Conservation (phyloP, 2,329 filamentous ascomycete species). For the Eurotiales sp. region DNA sequence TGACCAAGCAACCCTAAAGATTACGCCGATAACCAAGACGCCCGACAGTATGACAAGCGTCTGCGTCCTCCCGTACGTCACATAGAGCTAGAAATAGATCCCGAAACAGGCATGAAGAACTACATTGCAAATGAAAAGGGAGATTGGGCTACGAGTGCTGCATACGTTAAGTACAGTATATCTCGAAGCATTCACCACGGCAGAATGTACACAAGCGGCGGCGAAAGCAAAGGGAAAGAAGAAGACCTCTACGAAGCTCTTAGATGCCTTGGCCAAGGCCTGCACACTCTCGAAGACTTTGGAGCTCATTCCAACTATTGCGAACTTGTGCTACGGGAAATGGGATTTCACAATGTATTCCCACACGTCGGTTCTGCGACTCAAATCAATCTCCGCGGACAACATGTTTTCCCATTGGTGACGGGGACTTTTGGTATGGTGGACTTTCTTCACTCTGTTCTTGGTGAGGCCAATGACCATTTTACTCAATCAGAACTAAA, state of each 20-base stretch:
- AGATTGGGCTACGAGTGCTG: constrained; percentile 83
- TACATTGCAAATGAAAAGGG: constrained; percentile 92
- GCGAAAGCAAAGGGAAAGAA: constrained; percentile 61
- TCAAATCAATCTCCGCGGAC: constrained; percentile 63
- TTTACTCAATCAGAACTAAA: constrained; percentile 83
- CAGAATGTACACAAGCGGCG: constrained; percentile 67
- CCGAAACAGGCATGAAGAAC: constrained; percentile 92
- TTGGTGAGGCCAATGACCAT: constrained; percentile 74
- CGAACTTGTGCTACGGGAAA: constrained; percentile 70
- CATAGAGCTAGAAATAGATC: constrained; percentile 69
- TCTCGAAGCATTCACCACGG: constrained; percentile 73
- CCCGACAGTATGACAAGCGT: constrained; percentile 69
- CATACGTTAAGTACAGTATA: constrained; percentile 75
- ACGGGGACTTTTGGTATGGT: constrained; percentile 73
- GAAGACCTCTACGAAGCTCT: constrained; percentile 77
- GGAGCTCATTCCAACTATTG: constrained; percentile 81
- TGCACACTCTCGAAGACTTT: constrained; percentile 76
- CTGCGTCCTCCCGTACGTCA: constrained; percentile 74
- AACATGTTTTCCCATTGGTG: constrained; percentile 68
- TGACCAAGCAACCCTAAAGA: constrained; percentile 64
- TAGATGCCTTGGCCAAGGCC: constrained; percentile 68
- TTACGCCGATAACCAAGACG: constrained; percentile 83
- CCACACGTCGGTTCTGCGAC: constrained; percentile 67
- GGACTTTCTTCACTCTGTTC: constrained; percentile 76
- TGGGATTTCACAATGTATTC: constrained; percentile 66